Evolutionary conservation across 495 filamentous ascomycete genomes (phyloP), one percentile per base, ranked within the genome.

Genomic region (Tuber borchii): DNA sequence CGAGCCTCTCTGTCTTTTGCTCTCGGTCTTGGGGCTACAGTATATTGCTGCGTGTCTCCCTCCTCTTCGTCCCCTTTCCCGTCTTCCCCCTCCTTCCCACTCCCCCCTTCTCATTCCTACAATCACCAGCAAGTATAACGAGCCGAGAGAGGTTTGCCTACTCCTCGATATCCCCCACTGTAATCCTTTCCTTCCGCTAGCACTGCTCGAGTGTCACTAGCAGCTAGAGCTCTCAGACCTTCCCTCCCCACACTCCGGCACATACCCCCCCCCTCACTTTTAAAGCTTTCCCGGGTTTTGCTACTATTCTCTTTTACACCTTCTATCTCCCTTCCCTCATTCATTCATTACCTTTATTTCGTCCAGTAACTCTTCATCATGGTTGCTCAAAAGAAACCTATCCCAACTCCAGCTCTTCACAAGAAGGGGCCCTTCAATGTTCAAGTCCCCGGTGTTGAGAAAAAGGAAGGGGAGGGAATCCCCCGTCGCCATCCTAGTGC

Each of bases 401-500:
- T 86, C 79, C 83, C 92, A 72, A 88, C 91, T 81, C 93, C 93
- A 73, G 88, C 87, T 78, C 89, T 90, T 84, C 85, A 84, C 74
- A 87, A 88, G 77, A 89, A 86, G 79, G 83, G 86, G 9, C 93
- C 93, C 39, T 96, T 92, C 87, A 89, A 90, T 40, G 89, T 96
- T 80, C 93, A 97, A 79, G 91, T 89, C 22, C 90, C 95, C 22
- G 91, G 90, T 75, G 88, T 86, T 78, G 85, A 90, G 81, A 87
- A 89, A 75, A 87, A 92, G 78, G 87, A 92, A 68, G 95, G 95
- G 81, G 95, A 99, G 87, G 97, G 95, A 1, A 92, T 95, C 74
- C 93, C 95, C 12, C 91, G 95, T 76, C 89, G 95, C 74, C 89
- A 93, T 84, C 91, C 92, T 14, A 75, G 80, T n/a, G 87, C 90